Base-by-base conservation (phyloP, 2,329 filamentous ascomycete genomes). In the Penicillium sp. region DNA sequence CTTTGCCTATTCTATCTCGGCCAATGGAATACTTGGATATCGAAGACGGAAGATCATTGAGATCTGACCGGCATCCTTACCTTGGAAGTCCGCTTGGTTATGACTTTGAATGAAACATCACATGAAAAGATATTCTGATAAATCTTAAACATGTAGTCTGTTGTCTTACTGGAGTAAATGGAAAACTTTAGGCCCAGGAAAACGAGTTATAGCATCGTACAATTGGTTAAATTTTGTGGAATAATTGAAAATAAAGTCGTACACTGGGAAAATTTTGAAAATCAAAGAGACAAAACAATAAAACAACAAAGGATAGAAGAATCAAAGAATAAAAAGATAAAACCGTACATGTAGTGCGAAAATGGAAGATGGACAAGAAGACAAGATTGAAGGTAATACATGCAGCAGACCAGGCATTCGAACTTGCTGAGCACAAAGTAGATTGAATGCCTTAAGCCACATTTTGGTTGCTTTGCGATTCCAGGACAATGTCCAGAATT, bases 191-290 rank as follows among this genome's bases (percentile, higher is more conserved):
- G 7, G 30, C 13, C 1, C 4, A 36, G 7, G 4, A 36, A 36
- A 18, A 34, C 14, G 4, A 39, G 26, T 9, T 40, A 27, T 34
- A 38, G 34, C 14, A 40, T 32, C 35, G 30, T 47, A 29, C 30
- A 49, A 48, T 53, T 29, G 46, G 41, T 36, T n/a, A 41, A 6
- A 32, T 49, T n/a, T n/a, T n/a, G n/a, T n/a, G n/a, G n/a, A n/a
- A n/a, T n/a, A 18, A 34, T 27, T 47, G 19, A 14, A 40, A 40
- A 47, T 19, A 41, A 41, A 47, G 26, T 41, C 29, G 19, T 48
- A 41, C 36, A 53, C 19, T 29, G 9, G 9, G 30, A 14, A 32
- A 14, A 49, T 42, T 19, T 41, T 2, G 23, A 23, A 23, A 23
- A 23, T 23, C 23, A 23, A 23, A 3, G 13, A 7, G 13, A 18